Base-by-base conservation (phyloP, 306 rosid genomes). In the Gynostemma pentaphyllum region DNA sequence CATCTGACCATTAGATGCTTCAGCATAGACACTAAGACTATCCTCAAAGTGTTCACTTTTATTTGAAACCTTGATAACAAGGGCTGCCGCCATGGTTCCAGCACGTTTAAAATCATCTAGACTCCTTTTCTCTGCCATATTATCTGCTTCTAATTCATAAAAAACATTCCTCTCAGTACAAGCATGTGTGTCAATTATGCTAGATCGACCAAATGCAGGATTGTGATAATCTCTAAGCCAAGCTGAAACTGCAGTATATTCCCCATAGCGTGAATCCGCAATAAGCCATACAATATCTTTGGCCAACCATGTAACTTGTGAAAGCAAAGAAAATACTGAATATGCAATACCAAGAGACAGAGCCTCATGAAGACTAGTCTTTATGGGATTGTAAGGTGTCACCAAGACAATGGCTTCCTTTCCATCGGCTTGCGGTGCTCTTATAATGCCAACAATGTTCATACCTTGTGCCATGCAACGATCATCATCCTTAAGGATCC, bases 381-480 rank as follows among this genome's bases (percentile, higher is more conserved):
- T 76, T 24, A 18, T 63, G 23, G 86, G 71, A 81, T 88, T 82
- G 81, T 80, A 86, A 67, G 94, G 95, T 0, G 98, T 92, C 48
- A 92, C 98, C 69, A 92, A 76, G 68, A 92, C 94, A 70, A 88
- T 88, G 52, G 96, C 87, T 88, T 92, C 98, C 75, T 88, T 92
- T 62, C 98, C 98, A 82, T 92, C 98, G 64, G 94, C 95, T 5
- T 85, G 90, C 1, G 96, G 88, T 21, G 98, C 98, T 80, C 96
- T 82, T 60, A 88, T 78, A 68, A 92, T 92, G 64, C 98, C 98
- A 79, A 83, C 74, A 45, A 86, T 79, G 80, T 86, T 86, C 34
- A 81, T 69, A 46, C 95, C 96, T 16, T 69, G 68, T 15, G 78
- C 78, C 48, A 86, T 77, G 74, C 96, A 88, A 52, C 86, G 84